Base-by-base conservation (phyloP, 495 filamentous ascomycete genomes). In the Talaromyces ruber region DNA sequence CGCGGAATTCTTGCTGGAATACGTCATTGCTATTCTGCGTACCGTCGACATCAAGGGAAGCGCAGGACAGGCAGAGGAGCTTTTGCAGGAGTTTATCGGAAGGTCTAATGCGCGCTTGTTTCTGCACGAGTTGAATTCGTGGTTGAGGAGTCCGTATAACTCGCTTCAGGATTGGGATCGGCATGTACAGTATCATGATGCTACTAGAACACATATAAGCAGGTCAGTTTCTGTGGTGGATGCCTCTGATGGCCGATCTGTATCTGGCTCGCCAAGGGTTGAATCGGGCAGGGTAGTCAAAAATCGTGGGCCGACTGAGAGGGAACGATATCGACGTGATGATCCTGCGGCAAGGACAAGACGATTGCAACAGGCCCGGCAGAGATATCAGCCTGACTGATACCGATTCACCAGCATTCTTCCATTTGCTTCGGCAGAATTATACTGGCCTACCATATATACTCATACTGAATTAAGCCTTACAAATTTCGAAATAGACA, bases 1-100 rank as follows among this genome's bases (percentile, higher is more conserved):
- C 70, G 86, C 89, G 12, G 93, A 96, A 67, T 98, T 96, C 62
- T 70, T 98, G 25, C 84, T 97, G 22, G 91, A 94, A 65, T 97
- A 96, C 67, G 84, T 95, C 60, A 74, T 97, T 53, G 89, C 89
- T 32, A 92, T 98, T 52, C 75, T 98, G 43, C 95, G 92, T 66
- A 91, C 89, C 0, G 86, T 96, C 21, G 93, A 98, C 70, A 81
- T 94, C n/a, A 92, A 92, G 68, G 89, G 86, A 8, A 89, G 88
- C 67, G 82, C 82, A 12, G 92, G 93, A 4, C 88, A 93, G 63
- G 92, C 94, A 0, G 92, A 96, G 70, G 88, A 92, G 34, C 86
- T 97, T 76, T 71, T 97, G n/a, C 75, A 85, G 16, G 93, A 96
- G 39, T 96, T 93, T 64, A 68, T 98, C 0, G 93, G 92, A 2